Evolutionary conservation across 768 basidiomycete genomes (phyloP).

Genomic region (Grammothele lineata): DNA sequence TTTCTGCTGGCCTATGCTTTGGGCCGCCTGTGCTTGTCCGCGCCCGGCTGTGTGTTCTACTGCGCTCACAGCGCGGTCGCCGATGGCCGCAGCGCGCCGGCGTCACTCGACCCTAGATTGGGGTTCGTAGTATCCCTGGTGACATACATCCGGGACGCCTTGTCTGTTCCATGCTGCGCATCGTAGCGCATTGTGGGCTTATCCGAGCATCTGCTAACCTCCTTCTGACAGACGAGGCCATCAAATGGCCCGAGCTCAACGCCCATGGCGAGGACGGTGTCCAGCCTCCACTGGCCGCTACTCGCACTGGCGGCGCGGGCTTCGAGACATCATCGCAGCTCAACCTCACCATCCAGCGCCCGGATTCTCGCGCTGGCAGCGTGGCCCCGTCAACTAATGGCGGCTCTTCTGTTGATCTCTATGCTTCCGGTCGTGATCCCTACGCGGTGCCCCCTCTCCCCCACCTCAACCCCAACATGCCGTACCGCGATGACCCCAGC

Average conservation of each 20-base stretch:
- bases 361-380: slow-evolving; percentile 40
- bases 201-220: neutral
- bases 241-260: slow-evolving; percentile 90
- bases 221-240: slow-evolving; percentile 59
- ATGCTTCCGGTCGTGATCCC: slow-evolving; percentile 46
- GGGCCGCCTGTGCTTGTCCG: too few relatives aligned
- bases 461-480: slow-evolving; percentile 68
- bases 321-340: slow-evolving; percentile 65
- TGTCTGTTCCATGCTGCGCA: too few relatives aligned
- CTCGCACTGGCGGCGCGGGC: slow-evolving; percentile 66
- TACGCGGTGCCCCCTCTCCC: slow-evolving; percentile 83
- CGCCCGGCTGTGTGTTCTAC: too few relatives aligned
- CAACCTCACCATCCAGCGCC: slow-evolving; percentile 43
- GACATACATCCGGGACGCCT: too few relatives aligned
- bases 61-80: too few relatives aligned
- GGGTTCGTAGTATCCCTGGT: slow-evolving; percentile 11
- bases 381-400: slow-evolving; percentile 40
- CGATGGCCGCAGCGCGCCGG: too few relatives aligned
- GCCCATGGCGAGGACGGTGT: slow-evolving; percentile 41
- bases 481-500: slow-evolving; percentile 70
- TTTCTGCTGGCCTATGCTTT: too few relatives aligned
- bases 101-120: slow-evolving; percentile 2
- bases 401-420: slow-evolving; percentile 38
- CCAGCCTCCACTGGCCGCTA: slow-evolving; percentile 51
- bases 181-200: too few relatives aligned